These are phyloP conservation scores for Anthracocystis setariae DNA, from an alignment of 1,284 basidiomycete species.

Conservation along the genomic window DNA sequence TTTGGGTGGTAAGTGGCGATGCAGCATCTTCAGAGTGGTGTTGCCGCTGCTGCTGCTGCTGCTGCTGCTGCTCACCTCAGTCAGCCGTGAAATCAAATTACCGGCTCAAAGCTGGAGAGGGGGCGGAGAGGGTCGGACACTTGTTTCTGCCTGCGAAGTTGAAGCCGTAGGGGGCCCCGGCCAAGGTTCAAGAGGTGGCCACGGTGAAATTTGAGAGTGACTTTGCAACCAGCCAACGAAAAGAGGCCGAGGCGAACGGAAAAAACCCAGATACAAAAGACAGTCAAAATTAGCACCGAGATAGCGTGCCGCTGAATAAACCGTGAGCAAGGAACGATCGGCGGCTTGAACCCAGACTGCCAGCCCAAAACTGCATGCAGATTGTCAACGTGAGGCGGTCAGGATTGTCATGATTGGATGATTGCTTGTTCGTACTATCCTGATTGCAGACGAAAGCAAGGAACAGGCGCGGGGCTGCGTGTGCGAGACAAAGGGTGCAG, in stretches of 20 bases:
- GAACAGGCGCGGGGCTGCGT: neutral
- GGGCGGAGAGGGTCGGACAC: neutral
- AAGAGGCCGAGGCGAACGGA: conserved; percentile 5
- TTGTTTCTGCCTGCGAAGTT: neutral
- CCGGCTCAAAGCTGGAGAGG: neutral
- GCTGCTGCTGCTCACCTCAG: conserved; percentile 11
- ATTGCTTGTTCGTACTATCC: too few relatives aligned
- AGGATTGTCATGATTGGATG: neutral
- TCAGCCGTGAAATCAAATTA: too few relatives aligned
- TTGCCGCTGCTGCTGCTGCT: neutral
- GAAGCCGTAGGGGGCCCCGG: conserved; percentile 15
- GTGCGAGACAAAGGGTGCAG: neutral
- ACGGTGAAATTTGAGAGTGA: neutral
- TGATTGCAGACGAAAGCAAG: neutral
- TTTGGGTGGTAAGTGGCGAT: neutral
- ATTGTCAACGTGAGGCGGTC: too few relatives aligned
- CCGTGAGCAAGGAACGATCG: neutral
- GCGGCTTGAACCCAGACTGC: neutral
- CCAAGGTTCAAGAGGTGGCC: neutral
- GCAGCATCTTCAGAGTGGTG: too few relatives aligned
- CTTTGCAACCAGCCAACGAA: neutral
- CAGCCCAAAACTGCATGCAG: too few relatives aligned
- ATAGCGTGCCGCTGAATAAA: neutral
- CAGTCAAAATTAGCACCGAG: neutral
- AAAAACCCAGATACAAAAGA: neutral